Percentiles rank a stretch among this genome's conserved stretches.
Evolutionary conservation across 2,329 filamentous ascomycete genomes (phyloP).

Genomic region (Madurella mycetomatis): DNA sequence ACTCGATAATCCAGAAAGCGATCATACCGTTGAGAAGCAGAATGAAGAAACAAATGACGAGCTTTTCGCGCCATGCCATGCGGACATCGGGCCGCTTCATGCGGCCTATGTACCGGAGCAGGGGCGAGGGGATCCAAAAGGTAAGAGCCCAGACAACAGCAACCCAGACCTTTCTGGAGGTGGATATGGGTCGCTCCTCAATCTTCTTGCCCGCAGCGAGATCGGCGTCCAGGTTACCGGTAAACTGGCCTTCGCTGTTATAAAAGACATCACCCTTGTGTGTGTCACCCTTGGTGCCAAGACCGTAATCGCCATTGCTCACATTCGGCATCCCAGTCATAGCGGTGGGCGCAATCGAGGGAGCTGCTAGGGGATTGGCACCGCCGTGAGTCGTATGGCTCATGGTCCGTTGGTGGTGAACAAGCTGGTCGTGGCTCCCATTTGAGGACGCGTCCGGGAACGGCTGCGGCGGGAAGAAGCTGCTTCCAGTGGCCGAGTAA

Average conservation of each 20-base stretch:
- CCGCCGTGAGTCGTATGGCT: conserved; percentile 49
- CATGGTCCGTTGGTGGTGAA: conserved; percentile 56
- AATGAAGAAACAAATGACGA: conserved; percentile 79
- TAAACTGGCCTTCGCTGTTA: conserved; percentile 63
- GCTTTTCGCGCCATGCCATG: conserved; percentile 94
- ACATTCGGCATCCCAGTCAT: conserved; percentile 50
- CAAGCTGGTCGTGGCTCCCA: conserved; percentile 68
- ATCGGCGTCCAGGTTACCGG: conserved; percentile 69
- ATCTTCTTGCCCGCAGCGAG: conserved; percentile 72
- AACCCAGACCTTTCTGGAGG: conserved; percentile 72
- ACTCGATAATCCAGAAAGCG: conserved; percentile 87
- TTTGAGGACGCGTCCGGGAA: conserved; percentile 58
- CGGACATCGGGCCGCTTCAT: conserved; percentile 98
- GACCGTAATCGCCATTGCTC: conserved; percentile 75
- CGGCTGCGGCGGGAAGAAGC: conserved; percentile 64
- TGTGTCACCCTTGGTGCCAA: conserved; percentile 80
- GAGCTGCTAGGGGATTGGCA: conserved; percentile 40
- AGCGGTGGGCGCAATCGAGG: conserved; percentile 53
- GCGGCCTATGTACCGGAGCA: conserved; percentile 75
- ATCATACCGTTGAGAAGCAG: conserved; percentile 73
- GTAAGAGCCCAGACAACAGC: conserved; percentile 78
- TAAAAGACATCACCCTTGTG: conserved; percentile 72
- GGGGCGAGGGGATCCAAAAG: conserved; percentile 88
- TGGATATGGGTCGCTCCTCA: conserved; percentile 61
- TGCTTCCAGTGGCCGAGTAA: conserved; percentile 62